These are phyloP conservation scores for Herpetomonas muscarum DNA, from an alignment of 208 protist genomes.

Conservation along the genomic window DNA sequence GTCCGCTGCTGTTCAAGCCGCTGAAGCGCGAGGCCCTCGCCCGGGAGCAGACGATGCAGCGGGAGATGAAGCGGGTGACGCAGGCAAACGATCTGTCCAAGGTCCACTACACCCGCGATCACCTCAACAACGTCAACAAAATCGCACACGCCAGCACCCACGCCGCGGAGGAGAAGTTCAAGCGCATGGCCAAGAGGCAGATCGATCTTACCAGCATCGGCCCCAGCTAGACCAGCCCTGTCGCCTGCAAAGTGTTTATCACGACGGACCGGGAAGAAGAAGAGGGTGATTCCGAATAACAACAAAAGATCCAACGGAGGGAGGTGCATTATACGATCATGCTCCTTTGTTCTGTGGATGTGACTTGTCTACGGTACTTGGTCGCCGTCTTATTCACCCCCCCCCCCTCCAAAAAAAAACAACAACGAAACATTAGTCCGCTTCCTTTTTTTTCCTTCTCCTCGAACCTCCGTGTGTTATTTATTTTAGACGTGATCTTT, in stretches of 20 bases:
- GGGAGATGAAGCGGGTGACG: constrained; percentile 22
- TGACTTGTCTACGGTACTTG: no score
- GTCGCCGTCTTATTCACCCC: no score
- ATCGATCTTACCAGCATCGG: constrained; percentile 12
- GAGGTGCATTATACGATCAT: no score
- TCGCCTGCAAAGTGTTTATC: no score
- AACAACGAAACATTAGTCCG: neutral
- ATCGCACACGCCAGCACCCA: constrained; percentile 9
- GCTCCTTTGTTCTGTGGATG: no score
- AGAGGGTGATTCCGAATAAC: no score
- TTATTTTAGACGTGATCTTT: constrained; percentile 1
- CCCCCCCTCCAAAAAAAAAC: constrained; percentile 13
- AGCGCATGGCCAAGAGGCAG: constrained; percentile 7
- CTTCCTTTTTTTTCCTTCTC: neutral
- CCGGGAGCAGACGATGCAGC: constrained; percentile 22
- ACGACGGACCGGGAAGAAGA: no score
- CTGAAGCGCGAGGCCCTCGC: constrained; percentile 24
- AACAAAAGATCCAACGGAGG: no score
- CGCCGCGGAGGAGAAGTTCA: constrained; percentile 2
- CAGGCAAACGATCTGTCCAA: constrained; percentile 33
- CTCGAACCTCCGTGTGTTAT: neutral
- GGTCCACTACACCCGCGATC: constrained; percentile 27
- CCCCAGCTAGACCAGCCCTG: neutral
- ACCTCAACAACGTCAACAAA: constrained; percentile 14
- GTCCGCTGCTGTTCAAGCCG: constrained; percentile 28